Percentiles rank a stretch among this genome's conserved stretches.
These are phyloP conservation scores for Lagenaria siceraria DNA, from an alignment of 306 rosid genomes.

Conservation along the genomic window DNA sequence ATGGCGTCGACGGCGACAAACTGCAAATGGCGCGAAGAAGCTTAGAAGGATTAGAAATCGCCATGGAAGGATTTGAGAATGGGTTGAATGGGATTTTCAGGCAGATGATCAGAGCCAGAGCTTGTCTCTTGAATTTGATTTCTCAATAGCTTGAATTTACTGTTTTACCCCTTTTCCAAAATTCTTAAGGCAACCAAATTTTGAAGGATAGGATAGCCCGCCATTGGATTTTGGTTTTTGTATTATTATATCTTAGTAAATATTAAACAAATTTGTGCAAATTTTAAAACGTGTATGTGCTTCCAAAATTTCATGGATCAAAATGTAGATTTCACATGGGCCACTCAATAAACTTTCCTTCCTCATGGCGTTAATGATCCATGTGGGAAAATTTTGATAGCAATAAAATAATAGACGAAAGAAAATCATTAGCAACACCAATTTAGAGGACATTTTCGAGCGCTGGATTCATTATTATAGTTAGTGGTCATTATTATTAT, in stretches of 20 bases:
- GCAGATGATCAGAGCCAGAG: constrained; percentile 46
- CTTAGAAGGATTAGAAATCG: constrained; percentile 36
- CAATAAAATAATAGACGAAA: too few relatives aligned
- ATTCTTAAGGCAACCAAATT: background rate
- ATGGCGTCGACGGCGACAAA: constrained; percentile 17
- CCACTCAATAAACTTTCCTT: too few relatives aligned
- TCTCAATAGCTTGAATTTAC: constrained; percentile 19
- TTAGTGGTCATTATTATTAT: too few relatives aligned
- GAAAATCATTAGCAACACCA: too few relatives aligned
- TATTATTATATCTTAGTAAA: background rate
- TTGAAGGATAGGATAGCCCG: background rate
- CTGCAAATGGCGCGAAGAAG: constrained; percentile 15
- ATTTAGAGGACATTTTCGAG: too few relatives aligned
- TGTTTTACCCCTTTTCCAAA: background rate
- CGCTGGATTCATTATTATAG: too few relatives aligned
- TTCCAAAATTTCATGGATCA: too few relatives aligned
- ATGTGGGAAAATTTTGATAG: too few relatives aligned
- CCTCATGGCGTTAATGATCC: too few relatives aligned
- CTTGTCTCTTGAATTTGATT: constrained; percentile 42
- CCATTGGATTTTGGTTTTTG: background rate
- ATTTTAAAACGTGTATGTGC: background rate
- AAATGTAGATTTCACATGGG: too few relatives aligned
- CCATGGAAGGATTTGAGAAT: constrained; percentile 39
- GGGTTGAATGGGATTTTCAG: constrained; percentile 41
- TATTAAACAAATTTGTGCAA: background rate